Evolutionary conservation across 2,329 filamentous ascomycete species (phyloP).

Genomic region (Arthroderma uncinatum): DNA sequence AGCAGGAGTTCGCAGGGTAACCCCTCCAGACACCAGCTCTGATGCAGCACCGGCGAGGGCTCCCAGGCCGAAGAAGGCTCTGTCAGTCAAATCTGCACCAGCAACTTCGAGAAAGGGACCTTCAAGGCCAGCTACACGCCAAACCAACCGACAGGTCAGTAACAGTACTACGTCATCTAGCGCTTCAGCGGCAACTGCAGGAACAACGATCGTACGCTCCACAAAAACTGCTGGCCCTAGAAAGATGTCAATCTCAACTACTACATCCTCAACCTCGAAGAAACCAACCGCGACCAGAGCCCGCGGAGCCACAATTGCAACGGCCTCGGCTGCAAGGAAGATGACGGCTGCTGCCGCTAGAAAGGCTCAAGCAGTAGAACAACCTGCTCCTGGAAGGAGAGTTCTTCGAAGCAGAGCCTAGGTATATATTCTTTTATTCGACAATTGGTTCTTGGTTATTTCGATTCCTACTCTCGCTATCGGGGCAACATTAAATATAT

Average conservation of each 20-base stretch:
- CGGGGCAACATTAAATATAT: not conserved
- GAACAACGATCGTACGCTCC: constrained; percentile 29
- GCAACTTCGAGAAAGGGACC: constrained; percentile 23
- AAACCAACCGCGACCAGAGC: constrained; percentile 3
- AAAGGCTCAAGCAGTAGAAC: constrained; percentile 27
- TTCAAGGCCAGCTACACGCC: constrained; percentile 30
- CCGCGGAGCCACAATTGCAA: constrained; percentile 23
- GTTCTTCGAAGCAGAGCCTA: constrained; percentile 31
- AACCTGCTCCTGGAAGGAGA: constrained; percentile 26
- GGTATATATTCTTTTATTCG: not conserved
- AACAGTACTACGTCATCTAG: constrained; percentile 26
- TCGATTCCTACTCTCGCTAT: not conserved
- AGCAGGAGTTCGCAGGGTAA: constrained; percentile 6
- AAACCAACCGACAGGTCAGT: constrained; percentile 27
- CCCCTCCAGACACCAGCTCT: constrained; percentile 5
- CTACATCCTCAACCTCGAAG: constrained; percentile 6
- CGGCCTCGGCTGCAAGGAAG: constrained; percentile 27
- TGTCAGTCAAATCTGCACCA: constrained; percentile 15
- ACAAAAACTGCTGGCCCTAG: constrained; percentile 21
- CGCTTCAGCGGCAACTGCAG: constrained; percentile 29
- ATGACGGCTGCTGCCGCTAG: constrained; percentile 23
- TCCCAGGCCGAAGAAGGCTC: constrained; percentile 5
- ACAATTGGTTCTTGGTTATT: not conserved
- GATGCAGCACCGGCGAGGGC: constrained; percentile 6
- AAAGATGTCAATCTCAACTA: constrained; percentile 19